Percentiles rank a stretch among this genome's conserved stretches.
Evolutionary conservation across 2,329 filamentous ascomycete species (phyloP).

Genomic region (Cercospora citrullina): DNA sequence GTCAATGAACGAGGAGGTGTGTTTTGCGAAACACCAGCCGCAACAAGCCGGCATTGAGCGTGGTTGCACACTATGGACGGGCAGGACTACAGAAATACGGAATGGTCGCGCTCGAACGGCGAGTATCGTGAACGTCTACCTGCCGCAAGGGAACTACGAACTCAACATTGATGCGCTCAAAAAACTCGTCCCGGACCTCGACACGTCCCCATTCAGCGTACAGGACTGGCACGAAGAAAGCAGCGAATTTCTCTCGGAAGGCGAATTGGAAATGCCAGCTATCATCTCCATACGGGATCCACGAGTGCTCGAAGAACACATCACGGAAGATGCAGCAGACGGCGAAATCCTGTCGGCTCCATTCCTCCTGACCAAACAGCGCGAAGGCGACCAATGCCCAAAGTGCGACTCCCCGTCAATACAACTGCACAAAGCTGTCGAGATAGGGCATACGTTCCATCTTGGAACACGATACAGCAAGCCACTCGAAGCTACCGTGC

Average conservation of each 20-base stretch:
- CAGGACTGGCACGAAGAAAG: conserved; percentile 12
- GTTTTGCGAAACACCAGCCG: conserved; percentile 12
- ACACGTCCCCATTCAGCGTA: conserved; percentile 48
- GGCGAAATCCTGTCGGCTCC: conserved; percentile 27
- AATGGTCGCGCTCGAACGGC: conserved; percentile 39
- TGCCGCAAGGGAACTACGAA: conserved; percentile 34
- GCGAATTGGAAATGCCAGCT: neutral
- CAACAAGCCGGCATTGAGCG: neutral
- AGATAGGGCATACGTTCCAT: conserved; percentile 93
- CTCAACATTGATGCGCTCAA: conserved; percentile 67
- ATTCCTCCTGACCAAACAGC: conserved; percentile 65
- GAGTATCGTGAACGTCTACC: conserved; percentile 67
- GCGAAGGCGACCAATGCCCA: conserved; percentile 70
- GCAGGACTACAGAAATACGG: conserved; percentile 9
- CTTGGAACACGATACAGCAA: conserved; percentile 85
- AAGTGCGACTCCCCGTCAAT: conserved; percentile 63
- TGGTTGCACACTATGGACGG: conserved; percentile 21
- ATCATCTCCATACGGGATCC: conserved; percentile 18
- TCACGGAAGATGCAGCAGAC: neutral
- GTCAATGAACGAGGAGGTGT: conserved; percentile 83
- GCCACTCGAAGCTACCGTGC: conserved; percentile 66
- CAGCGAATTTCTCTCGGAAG: conserved; percentile 42
- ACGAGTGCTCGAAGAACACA: conserved; percentile 15
- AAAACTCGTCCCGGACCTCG: conserved; percentile 63
- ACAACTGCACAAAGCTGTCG: conserved; percentile 70